Evolutionary conservation across 306 rosid species (phyloP).

Genomic region (Glycine tomentella): DNA sequence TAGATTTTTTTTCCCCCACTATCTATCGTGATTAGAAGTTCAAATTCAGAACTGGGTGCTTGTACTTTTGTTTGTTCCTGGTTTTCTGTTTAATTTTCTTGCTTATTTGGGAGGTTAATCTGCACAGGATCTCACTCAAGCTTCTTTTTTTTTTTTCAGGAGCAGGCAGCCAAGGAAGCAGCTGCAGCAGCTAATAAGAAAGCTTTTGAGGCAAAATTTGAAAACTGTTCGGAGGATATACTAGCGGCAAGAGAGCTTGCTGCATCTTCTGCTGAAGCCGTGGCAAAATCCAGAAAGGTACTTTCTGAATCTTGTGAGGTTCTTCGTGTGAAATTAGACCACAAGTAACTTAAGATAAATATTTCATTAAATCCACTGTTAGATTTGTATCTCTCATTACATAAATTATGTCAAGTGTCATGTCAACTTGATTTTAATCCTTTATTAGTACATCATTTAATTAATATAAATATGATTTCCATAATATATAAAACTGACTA

Average conservation of each 20-base stretch:
- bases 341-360: not conserved
- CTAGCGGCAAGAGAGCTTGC: constrained; percentile 56
- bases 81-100: constrained; percentile 19
- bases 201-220: constrained; percentile 55
- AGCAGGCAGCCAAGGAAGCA: constrained; percentile 73
- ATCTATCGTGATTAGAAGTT: constrained; percentile 9
- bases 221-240: constrained; percentile 56
- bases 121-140: constrained; percentile 35
- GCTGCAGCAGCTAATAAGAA: constrained; percentile 57
- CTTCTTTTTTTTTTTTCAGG: constrained; percentile 48
- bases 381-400: not conserved
- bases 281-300: constrained; percentile 66
- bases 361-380: not conserved
- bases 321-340: constrained; percentile 11
- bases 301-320: constrained; percentile 19
- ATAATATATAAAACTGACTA: constrained; percentile 15
- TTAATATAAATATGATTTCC: not conserved
- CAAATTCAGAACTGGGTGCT: not conserved
- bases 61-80: constrained; percentile 21
- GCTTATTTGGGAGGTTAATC: constrained; percentile 23
- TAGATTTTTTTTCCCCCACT: not conserved
- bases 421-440: not conserved
- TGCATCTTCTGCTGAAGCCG: constrained; percentile 54
- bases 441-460: not conserved
- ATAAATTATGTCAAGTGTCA: not conserved